These are phyloP conservation scores for Astrothelium subdiscretum DNA, from an alignment of 495 filamentous ascomycete species.

Conservation along the genomic window DNA sequence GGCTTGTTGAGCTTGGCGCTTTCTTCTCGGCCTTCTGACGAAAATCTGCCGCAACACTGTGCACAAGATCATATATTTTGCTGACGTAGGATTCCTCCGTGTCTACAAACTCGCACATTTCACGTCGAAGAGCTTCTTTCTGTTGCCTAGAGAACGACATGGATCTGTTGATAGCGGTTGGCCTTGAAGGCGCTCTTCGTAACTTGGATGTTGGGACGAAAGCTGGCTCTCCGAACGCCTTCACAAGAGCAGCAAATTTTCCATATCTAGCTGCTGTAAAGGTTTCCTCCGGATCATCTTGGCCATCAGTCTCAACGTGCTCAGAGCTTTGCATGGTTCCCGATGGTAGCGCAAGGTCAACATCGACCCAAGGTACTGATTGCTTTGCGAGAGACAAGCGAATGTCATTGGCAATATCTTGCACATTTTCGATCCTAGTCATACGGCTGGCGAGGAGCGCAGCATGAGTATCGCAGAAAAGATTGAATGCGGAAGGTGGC, in stretches of 20 bases:
- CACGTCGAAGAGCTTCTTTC: conserved; percentile 70
- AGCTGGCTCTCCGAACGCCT: conserved; percentile 64
- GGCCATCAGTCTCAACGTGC: conserved; percentile 44
- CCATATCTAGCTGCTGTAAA: conserved; percentile 45
- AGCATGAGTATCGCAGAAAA: conserved; percentile 88
- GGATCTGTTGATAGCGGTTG: conserved; percentile 61
- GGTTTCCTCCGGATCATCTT: conserved; percentile 12
- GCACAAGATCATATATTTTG: conserved; percentile 71
- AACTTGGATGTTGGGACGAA: conserved; percentile 83
- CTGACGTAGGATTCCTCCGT: conserved; percentile 89
- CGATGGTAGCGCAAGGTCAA: conserved; percentile 75
- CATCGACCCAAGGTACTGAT: conserved; percentile 67
- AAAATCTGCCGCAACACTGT: conserved; percentile 62
- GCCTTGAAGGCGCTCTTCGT: conserved; percentile 75
- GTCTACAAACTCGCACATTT: conserved; percentile 84
- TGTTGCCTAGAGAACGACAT: conserved; percentile 66
- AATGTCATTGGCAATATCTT: conserved; percentile 59
- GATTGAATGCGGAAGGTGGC: conserved; percentile 46
- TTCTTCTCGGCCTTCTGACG: conserved; percentile 51
- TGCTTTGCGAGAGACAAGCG: conserved; percentile 63
- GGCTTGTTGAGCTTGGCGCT: conserved; percentile 52
- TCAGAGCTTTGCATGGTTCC: conserved; percentile 52
- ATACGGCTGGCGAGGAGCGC: conserved; percentile 78
- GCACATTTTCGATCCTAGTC: conserved; percentile 60
- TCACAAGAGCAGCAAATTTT: conserved; percentile 58